Evolutionary conservation across 805 yeast genomes (phyloP), one percentile per base, ranked within the genome.

Genomic region (Metschnikowia kofuensis): DNA sequence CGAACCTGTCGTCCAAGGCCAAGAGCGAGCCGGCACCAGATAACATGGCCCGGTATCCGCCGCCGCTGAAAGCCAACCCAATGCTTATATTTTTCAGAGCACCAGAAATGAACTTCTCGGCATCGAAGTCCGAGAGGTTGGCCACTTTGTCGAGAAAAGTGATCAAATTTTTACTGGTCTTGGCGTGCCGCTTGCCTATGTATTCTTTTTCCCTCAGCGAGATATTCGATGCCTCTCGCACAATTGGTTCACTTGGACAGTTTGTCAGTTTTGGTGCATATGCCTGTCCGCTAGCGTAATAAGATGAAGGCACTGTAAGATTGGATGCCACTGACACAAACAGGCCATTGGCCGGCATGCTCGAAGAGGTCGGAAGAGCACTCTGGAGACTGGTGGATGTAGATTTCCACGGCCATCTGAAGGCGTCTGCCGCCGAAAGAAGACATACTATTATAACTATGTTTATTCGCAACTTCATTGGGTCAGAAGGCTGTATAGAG

Each of bases 41-140:
- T 63, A 70, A 64, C 65, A 67, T 72, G 38, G 72, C 70, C 44
- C 68, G 62, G 47, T 61, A 72, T 51, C 65, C 74, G 47, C 65
- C 77, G 48, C 66, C 69, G 54, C 63, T 47, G 67, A 72, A 57
- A 50, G 76, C 59, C 53, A 70, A 48, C 2, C 61, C 65, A n/a
- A 63, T 54, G 37, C 58, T 63, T 51, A 62, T 61, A 38, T 61
- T 70, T 51, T 62, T 68, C 8, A 41, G 30, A 1, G 54, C 44
- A 6, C 64, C 42, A 35, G 60, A 46, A 16, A 70, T 56, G 48
- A 68, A 71, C 11, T 45, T 40, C 29, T 57, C 54, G 10, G 71
- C 70, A 45, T 71, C 63, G 44, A 71, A 70, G 46, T 68, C 63
- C 3, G 60, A 42, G 27, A 72, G 58, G 38, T 66, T 59, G 14